phyloP scores from a whole-genome alignment of 768 basidiomycete species.

The Termitomyces sp. region DNA sequence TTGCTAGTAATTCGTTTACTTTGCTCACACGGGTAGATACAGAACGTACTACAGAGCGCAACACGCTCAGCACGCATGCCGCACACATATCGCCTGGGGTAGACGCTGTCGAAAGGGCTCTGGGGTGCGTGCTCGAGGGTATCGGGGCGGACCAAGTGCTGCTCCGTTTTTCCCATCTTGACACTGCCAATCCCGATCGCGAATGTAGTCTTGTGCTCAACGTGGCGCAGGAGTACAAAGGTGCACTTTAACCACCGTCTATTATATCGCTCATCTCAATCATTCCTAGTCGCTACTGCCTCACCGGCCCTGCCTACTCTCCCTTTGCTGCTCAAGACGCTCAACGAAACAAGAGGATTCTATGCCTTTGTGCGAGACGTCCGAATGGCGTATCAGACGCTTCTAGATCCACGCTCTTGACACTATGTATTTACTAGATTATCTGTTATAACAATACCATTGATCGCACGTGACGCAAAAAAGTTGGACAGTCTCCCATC shows the following conservation, averaged over 20 bases:
- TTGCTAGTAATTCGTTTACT: neutral
- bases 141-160: conserved; percentile 68
- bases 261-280: neutral
- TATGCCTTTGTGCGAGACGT: conserved; percentile 66
- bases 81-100: conserved; percentile 51
- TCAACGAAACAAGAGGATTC: conserved; percentile 68
- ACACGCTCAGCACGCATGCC: conserved; percentile 48
- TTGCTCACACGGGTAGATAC: neutral
- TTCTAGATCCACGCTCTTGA: conserved; percentile 9
- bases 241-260: conserved; percentile 27
- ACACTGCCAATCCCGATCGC: conserved; percentile 46
- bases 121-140: conserved; percentile 73
- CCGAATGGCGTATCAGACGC: conserved; percentile 45
- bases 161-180: conserved; percentile 65
- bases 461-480: conserved; percentile 2
- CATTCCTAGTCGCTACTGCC: conserved; percentile 67
- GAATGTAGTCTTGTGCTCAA: conserved; percentile 80
- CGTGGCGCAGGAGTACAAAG: conserved; percentile 54
- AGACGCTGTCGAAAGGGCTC: conserved; percentile 44
- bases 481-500: neutral
- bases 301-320: conserved; percentile 66
- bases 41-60: conserved; percentile 69
- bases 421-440: neutral
- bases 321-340: conserved; percentile 58
- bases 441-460: neutral